Base-by-base conservation (phyloP, 176 grass and related monocot species). In the Triticum dicoccoides region DNA sequence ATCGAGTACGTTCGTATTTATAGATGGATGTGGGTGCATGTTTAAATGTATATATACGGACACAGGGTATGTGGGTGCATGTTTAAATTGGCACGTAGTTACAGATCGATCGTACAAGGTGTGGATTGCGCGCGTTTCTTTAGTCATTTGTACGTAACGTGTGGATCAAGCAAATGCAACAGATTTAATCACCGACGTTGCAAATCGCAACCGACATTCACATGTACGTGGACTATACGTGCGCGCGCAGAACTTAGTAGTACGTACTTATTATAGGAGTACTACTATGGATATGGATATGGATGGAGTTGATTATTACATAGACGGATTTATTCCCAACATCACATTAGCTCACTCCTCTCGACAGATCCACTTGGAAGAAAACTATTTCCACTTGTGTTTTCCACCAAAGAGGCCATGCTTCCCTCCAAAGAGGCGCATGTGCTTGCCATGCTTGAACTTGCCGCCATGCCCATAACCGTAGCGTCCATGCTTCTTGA, bases 361-460 rank as follows among this genome's bases (percentile, higher is more conserved):
- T 45, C n/a, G 39, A 66, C 3, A 5, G 5, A 47, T 47, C 71
- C 39, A 27, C 5, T 74, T 74, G 8, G 23, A 74, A 75, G 41
- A 74, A 45, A 20, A 59, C 25, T 52, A 76, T 8, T 76, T 76
- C 73, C 73, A 76, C 73, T 76, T 54, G 73, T 6, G 69, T 42
- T 72, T 72, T 23, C 69, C 69, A 41, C 32, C 27, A 4, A 77
- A 76, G 73, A 54, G 49, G 15, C 73, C 47, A 54, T 76, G 73
- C 73, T 76, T 76, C 74, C 74, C 74, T 56, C 47, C 74, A 6
- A 77, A 70, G 68, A 70, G 52, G 47, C 74, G 47, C 25, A 10
- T 32, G 74, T 56, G 74, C 27, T 77, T 77, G 49, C 74, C 74
- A 56, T 21, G 74, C 27, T 54, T 77, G 47, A 77, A 77, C 74